Evolutionary conservation across 495 filamentous ascomycete genomes (phyloP).

Genomic region (Xanthoparmelia taractica): DNA sequence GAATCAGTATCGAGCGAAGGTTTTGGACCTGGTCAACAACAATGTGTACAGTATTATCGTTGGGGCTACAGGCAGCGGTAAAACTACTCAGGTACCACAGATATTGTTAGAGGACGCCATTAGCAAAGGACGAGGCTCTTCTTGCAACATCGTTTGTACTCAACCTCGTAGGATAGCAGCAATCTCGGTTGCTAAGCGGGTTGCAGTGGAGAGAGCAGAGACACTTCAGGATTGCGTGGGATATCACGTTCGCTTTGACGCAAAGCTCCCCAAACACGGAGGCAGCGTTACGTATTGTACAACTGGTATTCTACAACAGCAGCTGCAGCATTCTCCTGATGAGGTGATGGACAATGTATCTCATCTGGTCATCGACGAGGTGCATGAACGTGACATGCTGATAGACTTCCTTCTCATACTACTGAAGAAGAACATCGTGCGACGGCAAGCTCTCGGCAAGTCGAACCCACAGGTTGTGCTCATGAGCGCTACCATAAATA

Average conservation of each 20-base stretch:
- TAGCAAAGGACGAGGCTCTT: conserved; percentile 31
- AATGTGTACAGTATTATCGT: conserved; percentile 47
- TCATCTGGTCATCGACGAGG: conserved; percentile 54
- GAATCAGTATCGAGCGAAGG: conserved; percentile 35
- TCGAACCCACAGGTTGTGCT: conserved; percentile 45
- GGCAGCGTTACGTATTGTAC: conserved; percentile 53
- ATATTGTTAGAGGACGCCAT: conserved; percentile 50
- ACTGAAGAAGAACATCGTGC: conserved; percentile 40
- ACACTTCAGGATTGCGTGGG: conserved; percentile 43
- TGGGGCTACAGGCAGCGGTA: conserved; percentile 52
- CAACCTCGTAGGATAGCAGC: conserved; percentile 54
- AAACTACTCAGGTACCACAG: conserved; percentile 57
- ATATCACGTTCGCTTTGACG: conserved; percentile 47
- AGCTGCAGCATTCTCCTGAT: conserved; percentile 39
- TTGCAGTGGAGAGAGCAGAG: conserved; percentile 48
- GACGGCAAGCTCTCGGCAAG: conserved; percentile 32
- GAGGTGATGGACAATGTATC: conserved; percentile 38
- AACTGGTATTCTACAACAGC: conserved; percentile 46
- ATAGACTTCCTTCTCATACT: conserved; percentile 51
- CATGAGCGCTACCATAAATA: conserved; percentile 55
- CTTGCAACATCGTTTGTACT: conserved; percentile 50
- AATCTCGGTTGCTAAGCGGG: conserved; percentile 45
- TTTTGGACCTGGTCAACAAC: conserved; percentile 43
- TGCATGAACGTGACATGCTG: conserved; percentile 50
- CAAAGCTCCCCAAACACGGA: conserved; percentile 32